These are phyloP conservation scores for Linnemannia exigua DNA, from an alignment of 192 early-diverging fungal genomes.

Conservation along the genomic window DNA sequence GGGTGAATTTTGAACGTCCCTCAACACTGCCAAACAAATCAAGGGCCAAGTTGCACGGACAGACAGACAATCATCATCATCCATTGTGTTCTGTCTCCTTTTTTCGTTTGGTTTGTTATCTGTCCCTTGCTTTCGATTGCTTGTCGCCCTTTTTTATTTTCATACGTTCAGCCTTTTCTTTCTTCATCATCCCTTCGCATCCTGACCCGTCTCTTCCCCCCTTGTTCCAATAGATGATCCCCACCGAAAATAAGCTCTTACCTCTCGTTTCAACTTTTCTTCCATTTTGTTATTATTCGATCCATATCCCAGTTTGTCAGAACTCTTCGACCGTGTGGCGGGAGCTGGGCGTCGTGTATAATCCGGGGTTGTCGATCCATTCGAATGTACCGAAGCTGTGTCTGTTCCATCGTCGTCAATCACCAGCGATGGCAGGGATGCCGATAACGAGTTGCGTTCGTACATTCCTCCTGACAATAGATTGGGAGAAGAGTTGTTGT, in stretches of 20 bases:
- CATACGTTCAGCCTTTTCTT: no score
- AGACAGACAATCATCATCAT: neutral
- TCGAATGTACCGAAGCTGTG: slow-evolving; percentile 41
- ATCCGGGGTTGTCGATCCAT: slow-evolving; percentile 45
- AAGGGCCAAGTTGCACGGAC: neutral
- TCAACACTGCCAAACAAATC: neutral
- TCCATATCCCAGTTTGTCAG: slow-evolving; percentile 29
- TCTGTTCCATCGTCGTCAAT: slow-evolving; percentile 38
- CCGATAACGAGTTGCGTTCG: slow-evolving; percentile 19
- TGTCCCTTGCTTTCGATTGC: neutral
- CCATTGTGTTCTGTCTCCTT: neutral
- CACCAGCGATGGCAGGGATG: slow-evolving; percentile 37
- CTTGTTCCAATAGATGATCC: neutral
- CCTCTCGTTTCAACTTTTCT: slow-evolving; percentile 46
- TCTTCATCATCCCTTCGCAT: neutral
- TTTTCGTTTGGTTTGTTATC: neutral
- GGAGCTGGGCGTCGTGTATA: slow-evolving; percentile 10
- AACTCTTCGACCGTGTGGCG: slow-evolving; percentile 34
- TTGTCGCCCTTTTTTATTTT: neutral
- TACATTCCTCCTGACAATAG: slow-evolving; percentile 20
- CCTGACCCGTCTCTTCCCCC: neutral
- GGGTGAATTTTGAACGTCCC: neutral
- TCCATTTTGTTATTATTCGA: slow-evolving; percentile 28
- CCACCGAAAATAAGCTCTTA: slow-evolving; percentile 1
- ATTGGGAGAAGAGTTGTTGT: neutral